Evolutionary conservation across 768 basidiomycete genomes (phyloP).

Genomic region (Boletus subcaerulescens): DNA sequence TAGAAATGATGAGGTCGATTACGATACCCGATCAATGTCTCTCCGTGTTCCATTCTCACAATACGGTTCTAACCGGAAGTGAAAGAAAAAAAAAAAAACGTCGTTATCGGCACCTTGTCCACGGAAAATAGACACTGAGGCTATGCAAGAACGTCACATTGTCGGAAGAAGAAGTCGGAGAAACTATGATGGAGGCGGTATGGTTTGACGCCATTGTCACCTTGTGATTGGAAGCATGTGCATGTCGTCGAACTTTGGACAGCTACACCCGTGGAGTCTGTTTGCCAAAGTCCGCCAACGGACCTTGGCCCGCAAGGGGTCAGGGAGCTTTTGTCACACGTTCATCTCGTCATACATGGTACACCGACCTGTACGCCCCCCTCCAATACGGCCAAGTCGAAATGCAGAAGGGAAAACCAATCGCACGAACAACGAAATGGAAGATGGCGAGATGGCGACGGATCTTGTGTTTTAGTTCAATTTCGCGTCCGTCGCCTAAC

Average conservation of each 20-base stretch:
- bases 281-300: background rate
- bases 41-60: conserved; percentile 16
- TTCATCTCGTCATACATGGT: conserved; percentile 10
- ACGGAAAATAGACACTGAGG: background rate
- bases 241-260: background rate
- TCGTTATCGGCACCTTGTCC: background rate
- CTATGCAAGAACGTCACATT: conserved; percentile 1
- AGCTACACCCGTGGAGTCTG: background rate
- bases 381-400: background rate
- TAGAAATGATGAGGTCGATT: background rate
- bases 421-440: background rate
- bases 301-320: background rate
- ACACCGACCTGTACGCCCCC: background rate
- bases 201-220: background rate
- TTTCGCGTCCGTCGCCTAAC: conserved; percentile 8
- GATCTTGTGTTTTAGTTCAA: background rate
- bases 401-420: background rate
- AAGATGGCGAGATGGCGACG: background rate
- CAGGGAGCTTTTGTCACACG: conserved; percentile 16
- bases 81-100: background rate
- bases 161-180: background rate
- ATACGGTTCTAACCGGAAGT: conserved; percentile 2
- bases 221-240: background rate
- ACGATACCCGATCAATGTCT: background rate
- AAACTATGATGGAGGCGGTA: background rate